Evolutionary conservation across 2,329 filamentous ascomycete genomes (phyloP).

Genomic region (Beauveria varroae): DNA sequence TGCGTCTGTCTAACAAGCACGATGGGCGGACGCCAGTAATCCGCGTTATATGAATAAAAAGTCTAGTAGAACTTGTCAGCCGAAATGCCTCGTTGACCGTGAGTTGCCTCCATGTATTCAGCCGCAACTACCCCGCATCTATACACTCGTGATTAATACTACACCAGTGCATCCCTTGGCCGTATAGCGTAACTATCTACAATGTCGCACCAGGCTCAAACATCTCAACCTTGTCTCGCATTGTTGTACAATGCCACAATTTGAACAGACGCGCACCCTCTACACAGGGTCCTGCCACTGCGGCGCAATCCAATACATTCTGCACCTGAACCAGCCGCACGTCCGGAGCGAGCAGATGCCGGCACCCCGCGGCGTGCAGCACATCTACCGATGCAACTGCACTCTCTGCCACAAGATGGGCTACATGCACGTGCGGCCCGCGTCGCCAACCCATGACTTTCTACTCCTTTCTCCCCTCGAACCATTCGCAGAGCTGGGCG

Average conservation of each 20-base stretch:
- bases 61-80: no score
- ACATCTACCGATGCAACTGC: slow-evolving; percentile 9
- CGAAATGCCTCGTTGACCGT: no score
- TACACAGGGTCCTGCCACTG: slow-evolving; percentile 6
- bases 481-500: background rate
- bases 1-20: background rate
- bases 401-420: slow-evolving; percentile 7
- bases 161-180: background rate
- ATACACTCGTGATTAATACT: background rate
- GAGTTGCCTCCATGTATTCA: background rate
- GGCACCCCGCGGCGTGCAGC: background rate
- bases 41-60: slow-evolving; percentile 10
- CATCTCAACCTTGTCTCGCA: background rate
- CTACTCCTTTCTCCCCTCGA: background rate
- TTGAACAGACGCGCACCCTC: background rate
- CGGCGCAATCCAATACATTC: background rate
- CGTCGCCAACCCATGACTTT: background rate
- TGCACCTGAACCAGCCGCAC: background rate
- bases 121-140: background rate
- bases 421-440: slow-evolving; percentile 4
- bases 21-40: background rate
- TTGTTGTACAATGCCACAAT: background rate
- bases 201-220: background rate
- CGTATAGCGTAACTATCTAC: background rate
- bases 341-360: background rate